phyloP scores from a whole-genome alignment of 148 eudicot genomes.

The Fagopyrum tataricum region DNA sequence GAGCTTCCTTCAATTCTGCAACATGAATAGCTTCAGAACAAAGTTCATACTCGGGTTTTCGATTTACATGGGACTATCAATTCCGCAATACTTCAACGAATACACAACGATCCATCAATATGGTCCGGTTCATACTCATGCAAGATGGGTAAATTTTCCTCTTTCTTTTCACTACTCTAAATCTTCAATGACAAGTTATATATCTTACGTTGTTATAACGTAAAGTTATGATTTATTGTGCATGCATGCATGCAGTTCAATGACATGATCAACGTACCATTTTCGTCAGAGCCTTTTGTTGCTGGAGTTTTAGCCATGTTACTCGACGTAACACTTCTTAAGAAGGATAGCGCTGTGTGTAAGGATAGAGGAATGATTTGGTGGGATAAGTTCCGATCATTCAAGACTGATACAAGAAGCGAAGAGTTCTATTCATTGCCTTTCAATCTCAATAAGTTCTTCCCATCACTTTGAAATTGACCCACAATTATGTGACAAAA shows the following conservation, averaged over 20 bases:
- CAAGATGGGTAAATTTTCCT: conserved; percentile 64
- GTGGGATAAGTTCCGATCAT: conserved; percentile 82
- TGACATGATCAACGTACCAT: conserved; percentile 87
- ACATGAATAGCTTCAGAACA: conserved; percentile 75
- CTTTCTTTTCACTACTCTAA: not conserved
- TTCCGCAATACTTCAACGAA: conserved; percentile 88
- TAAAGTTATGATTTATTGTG: too few relatives aligned
- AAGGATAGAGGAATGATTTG: conserved; percentile 76
- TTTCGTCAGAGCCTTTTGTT: conserved; percentile 81
- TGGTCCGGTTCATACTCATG: conserved; percentile 73
- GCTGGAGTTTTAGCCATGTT: conserved; percentile 65
- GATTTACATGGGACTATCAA: conserved; percentile 70
- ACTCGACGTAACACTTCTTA: conserved; percentile 46
- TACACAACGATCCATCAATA: conserved; percentile 40
- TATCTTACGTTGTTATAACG: not conserved
- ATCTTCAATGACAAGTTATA: too few relatives aligned
- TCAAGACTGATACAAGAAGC: conserved; percentile 73
- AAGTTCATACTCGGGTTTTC: conserved; percentile 82
- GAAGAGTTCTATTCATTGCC: conserved; percentile 87
- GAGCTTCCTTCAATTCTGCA: conserved; percentile 81
- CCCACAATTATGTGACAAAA: not conserved
- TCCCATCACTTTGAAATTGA: conserved; percentile 58
- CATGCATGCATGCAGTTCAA: conserved; percentile 49
- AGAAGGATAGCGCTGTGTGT: conserved; percentile 46
- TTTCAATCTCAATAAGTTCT: conserved; percentile 87